These are phyloP conservation scores for Fraxinus albicans DNA, from an alignment of 305 asterid genomes.

Conservation along the genomic window DNA sequence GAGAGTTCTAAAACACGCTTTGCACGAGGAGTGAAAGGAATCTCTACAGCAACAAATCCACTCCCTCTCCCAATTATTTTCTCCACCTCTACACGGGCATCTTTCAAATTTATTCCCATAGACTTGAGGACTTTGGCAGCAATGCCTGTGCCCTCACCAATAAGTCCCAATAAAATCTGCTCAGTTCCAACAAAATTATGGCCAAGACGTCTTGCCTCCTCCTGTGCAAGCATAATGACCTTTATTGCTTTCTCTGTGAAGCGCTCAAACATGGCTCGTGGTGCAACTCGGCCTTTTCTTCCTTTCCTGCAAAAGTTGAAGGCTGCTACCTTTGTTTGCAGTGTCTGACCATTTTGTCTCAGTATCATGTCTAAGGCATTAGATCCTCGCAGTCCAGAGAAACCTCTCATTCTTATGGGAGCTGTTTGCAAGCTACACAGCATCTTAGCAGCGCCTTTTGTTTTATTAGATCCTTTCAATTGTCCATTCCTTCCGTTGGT, in stretches of 20 bases:
- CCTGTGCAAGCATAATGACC: constrained; percentile 98
- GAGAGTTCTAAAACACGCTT: constrained; percentile 95
- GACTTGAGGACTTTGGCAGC: constrained; percentile 98
- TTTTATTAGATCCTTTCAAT: constrained; percentile 51
- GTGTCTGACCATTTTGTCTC: constrained; percentile 38
- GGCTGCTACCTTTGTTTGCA: constrained; percentile 66
- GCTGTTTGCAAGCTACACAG: constrained; percentile 41
- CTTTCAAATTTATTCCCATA: constrained; percentile 93
- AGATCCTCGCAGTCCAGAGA: constrained; percentile 69
- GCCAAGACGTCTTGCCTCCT: constrained; percentile 96
- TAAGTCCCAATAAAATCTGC: constrained; percentile 84
- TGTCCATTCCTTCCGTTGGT: constrained; percentile 46
- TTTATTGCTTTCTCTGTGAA: constrained; percentile 95
- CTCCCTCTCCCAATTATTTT: constrained; percentile 96
- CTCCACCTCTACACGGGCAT: constrained; percentile 97
- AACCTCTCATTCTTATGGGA: constrained; percentile 47
- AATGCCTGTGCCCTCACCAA: constrained; percentile 98
- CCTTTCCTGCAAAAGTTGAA: constrained; percentile 41
- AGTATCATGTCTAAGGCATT: constrained; percentile 63
- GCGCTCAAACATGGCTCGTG: constrained; percentile 96
- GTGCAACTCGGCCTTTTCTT: constrained; percentile 43
- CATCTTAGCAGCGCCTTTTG: constrained; percentile 47
- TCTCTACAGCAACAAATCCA: constrained; percentile 97
- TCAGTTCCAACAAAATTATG: constrained; percentile 96
- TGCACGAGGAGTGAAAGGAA: constrained; percentile 98